Conservation (phyloP, 1,139 yeast species). For the Magnusiomyces sp. region DNA sequence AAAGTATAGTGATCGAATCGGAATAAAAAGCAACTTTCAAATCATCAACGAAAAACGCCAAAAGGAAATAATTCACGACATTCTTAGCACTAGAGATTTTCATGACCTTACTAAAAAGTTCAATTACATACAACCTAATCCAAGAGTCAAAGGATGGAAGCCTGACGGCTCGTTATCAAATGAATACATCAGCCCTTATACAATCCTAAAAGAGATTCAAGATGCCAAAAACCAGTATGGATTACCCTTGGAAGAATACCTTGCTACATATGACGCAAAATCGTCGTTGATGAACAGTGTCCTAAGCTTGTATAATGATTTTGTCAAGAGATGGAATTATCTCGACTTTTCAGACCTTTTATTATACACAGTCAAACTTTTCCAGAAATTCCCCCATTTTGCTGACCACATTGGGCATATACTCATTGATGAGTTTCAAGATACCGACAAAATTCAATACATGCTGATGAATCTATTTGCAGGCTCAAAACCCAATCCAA, state of each 20-base stretch:
- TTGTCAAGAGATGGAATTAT: constrained; percentile 2
- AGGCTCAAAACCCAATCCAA: constrained; percentile 23
- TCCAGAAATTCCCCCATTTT: constrained; percentile 40
- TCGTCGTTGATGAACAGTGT: no score
- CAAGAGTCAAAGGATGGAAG: no score
- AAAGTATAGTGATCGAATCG: neutral
- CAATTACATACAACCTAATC: no score
- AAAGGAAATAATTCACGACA: neutral
- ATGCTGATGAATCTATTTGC: constrained; percentile 57
- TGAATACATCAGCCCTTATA: no score
- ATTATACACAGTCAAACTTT: constrained; percentile 43
- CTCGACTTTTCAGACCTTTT: constrained; percentile 57
- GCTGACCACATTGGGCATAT: constrained; percentile 55
- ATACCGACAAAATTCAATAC: constrained; percentile 72
- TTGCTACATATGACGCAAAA: no score
- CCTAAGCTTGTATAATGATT: no score
- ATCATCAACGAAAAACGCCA: neutral
- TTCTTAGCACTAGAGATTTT: neutral
- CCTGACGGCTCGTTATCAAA: no score
- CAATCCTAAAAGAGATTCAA: no score
- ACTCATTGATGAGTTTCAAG: constrained; percentile 90
- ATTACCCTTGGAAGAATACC: no score
- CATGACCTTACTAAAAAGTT: no score
- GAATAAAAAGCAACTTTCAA: neutral
- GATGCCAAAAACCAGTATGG: no score